Percentiles rank a stretch among this genome's conserved stretches.
These are phyloP conservation scores for Trichophyton benhamiae DNA, from an alignment of 2,329 filamentous ascomycete species.

Conservation along the genomic window DNA sequence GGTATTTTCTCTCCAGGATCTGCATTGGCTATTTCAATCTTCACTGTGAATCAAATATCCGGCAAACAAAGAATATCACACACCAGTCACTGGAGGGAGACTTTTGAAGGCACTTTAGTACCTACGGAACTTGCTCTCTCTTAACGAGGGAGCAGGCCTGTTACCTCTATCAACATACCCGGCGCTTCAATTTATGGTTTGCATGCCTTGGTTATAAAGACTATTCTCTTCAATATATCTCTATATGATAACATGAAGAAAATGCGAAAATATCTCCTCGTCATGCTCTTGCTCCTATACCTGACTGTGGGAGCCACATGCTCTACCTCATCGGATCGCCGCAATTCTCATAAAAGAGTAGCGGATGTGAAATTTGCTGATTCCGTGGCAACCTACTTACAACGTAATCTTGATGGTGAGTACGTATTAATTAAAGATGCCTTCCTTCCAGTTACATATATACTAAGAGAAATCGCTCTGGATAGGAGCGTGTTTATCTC, in stretches of 20 bases:
- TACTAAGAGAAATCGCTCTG: too few relatives aligned
- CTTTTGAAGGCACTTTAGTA: background rate
- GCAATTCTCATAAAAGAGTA: background rate
- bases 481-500: too few relatives aligned
- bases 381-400: background rate
- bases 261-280: background rate
- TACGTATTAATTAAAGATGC: background rate
- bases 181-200: background rate
- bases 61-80: background rate
- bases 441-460: background rate
- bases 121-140: background rate
- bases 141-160: background rate
- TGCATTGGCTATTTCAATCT: background rate
- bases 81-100: background rate
- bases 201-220: background rate
- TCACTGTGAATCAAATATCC: background rate
- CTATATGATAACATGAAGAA: background rate
- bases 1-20: background rate
- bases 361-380: background rate
- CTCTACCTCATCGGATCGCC: background rate
- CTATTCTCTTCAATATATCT: background rate
- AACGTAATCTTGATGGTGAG: background rate
- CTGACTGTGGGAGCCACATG: background rate
- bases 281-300: background rate
- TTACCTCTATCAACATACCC: background rate